Conservation (phyloP, 768 basidiomycete species). For the Lyophyllum atratum region DNA sequence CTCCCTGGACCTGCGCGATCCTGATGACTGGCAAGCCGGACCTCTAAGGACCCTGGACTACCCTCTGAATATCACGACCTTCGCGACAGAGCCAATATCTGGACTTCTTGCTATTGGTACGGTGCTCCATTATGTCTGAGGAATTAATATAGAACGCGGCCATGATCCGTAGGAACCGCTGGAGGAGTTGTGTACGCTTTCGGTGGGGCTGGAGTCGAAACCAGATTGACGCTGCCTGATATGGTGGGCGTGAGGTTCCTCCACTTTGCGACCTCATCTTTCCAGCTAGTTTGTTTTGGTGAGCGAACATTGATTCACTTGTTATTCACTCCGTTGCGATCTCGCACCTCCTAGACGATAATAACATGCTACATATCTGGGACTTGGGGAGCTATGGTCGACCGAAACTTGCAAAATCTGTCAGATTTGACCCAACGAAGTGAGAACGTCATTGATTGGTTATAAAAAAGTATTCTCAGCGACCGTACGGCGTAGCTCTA, state of each 20-base stretch:
- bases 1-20: conserved; percentile 57
- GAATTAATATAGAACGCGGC: conserved; percentile 1
- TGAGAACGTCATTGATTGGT: conserved; percentile 23
- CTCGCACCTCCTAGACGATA: conserved; percentile 41
- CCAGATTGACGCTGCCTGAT: conserved; percentile 47
- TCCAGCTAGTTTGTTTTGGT: conserved; percentile 67
- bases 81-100: conserved; percentile 61
- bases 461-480: not conserved
- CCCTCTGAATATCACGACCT: conserved; percentile 48
- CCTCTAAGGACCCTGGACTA: conserved; percentile 50
- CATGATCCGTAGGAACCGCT: conserved; percentile 51
- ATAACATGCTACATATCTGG: conserved; percentile 60
- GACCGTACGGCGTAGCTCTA: conserved; percentile 39
- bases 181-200: conserved; percentile 65
- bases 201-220: conserved; percentile 68
- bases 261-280: conserved; percentile 56
- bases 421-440: conserved; percentile 52
- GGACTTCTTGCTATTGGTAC: conserved; percentile 64
- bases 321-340: not conserved
- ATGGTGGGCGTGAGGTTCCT: conserved; percentile 56
- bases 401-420: conserved; percentile 53
- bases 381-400: conserved; percentile 53
- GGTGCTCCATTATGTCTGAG: conserved; percentile 9
- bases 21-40: conserved; percentile 58
- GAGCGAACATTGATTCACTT: conserved; percentile 13